These are phyloP conservation scores for Aspergillus caelatus DNA, from an alignment of 2,329 filamentous ascomycete species.

Conservation along the genomic window DNA sequence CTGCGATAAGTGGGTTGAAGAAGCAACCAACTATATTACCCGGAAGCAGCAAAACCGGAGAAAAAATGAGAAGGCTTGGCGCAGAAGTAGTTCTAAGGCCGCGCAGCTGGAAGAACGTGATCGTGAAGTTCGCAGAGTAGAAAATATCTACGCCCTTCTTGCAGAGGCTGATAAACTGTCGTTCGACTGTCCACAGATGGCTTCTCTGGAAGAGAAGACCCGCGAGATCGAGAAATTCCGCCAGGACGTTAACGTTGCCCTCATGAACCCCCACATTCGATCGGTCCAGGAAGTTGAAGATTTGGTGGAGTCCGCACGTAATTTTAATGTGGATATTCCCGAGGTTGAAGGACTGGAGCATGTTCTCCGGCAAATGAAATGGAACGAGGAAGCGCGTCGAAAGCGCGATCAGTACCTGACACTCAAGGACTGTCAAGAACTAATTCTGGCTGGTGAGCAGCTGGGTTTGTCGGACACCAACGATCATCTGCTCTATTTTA, in stretches of 20 bases:
- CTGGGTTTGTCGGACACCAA: conserved; percentile 79
- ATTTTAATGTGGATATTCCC: conserved; percentile 87
- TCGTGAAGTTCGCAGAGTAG: conserved; percentile 82
- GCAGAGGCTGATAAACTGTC: conserved; percentile 81
- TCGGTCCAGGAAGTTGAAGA: conserved; percentile 80
- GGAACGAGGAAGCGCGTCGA: conserved; percentile 77
- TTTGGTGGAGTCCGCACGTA: conserved; percentile 83
- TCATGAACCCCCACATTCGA: conserved; percentile 66
- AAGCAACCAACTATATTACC: conserved; percentile 93
- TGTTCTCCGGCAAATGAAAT: conserved; percentile 81
- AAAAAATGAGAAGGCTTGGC: conserved; percentile 88
- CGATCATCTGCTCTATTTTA: conserved; percentile 74
- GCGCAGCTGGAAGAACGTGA: conserved; percentile 82
- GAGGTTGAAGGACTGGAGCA: conserved; percentile 82
- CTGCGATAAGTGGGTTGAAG: conserved; percentile 97
- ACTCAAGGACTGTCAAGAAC: conserved; percentile 74
- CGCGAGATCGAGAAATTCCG: conserved; percentile 85
- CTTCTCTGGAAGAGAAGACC: conserved; percentile 79
- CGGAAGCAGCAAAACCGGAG: conserved; percentile 96
- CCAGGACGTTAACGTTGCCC: conserved; percentile 68
- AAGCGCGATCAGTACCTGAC: conserved; percentile 69
- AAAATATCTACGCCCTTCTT: conserved; percentile 84
- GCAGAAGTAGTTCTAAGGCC: conserved; percentile 70
- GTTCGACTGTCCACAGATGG: conserved; percentile 92
- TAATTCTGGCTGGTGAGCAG: conserved; percentile 76